phyloP scores from a whole-genome alignment of 495 filamentous ascomycete genomes.

The Podospora bellae-mahoneyi region DNA sequence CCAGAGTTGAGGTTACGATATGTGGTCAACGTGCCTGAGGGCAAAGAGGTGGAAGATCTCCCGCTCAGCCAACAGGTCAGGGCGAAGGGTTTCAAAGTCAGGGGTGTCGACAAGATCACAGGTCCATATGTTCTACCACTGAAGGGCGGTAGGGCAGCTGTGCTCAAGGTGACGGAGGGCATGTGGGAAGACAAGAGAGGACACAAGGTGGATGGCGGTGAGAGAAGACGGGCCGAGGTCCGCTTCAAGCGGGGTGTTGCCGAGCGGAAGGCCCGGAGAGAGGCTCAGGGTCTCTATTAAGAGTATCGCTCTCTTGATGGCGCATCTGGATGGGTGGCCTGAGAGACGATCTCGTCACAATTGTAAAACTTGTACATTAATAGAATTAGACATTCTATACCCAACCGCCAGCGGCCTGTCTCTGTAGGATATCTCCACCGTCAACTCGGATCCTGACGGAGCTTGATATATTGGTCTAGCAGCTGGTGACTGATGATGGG shows the following conservation, averaged over 20 bases:
- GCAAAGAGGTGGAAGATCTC: conserved; percentile 44
- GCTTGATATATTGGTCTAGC: background rate
- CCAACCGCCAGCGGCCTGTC: background rate
- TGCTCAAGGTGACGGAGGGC: conserved; percentile 69
- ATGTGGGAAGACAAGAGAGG: conserved; percentile 85
- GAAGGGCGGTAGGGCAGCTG: conserved; percentile 59
- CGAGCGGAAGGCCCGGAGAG: conserved; percentile 45
- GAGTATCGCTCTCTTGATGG: background rate
- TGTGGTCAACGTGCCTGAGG: conserved; percentile 71
- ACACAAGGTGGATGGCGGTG: conserved; percentile 92
- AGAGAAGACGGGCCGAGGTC: conserved; percentile 81
- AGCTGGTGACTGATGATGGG: background rate
- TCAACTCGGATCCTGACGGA: no score
- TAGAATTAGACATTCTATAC: conserved; percentile 11
- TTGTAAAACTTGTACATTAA: conserved; percentile 32
- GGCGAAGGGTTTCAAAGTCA: conserved; percentile 62
- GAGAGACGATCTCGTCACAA: background rate
- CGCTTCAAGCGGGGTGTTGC: conserved; percentile 54
- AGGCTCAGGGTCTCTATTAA: conserved; percentile 32
- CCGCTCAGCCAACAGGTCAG: conserved; percentile 43
- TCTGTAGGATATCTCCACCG: background rate
- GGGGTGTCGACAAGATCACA: conserved; percentile 59
- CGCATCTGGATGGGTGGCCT: conserved; percentile 6
- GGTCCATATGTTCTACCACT: conserved; percentile 66
- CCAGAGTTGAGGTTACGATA: conserved; percentile 25